Percentiles rank a stretch among this genome's conserved stretches.
These are phyloP conservation scores for Metarhizium brunneum DNA, from an alignment of 2,329 filamentous ascomycete genomes.

Conservation along the genomic window DNA sequence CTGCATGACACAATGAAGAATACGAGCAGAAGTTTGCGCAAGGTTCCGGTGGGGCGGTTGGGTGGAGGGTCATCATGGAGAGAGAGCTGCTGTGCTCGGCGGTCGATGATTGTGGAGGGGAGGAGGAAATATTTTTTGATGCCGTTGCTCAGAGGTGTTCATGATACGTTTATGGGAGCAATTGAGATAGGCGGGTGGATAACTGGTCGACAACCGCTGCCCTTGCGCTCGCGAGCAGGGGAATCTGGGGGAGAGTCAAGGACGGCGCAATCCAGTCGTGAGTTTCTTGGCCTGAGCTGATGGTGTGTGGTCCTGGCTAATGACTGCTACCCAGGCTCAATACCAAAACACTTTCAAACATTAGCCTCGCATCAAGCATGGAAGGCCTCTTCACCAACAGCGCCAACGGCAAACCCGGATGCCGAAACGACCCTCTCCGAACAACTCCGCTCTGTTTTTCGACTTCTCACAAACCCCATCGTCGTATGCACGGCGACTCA, in stretches of 20 bases:
- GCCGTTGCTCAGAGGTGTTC: conserved; percentile 7
- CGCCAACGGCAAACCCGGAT: conserved; percentile 26
- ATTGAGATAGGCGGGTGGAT: conserved; percentile 8
- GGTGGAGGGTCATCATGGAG: background rate
- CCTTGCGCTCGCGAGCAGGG: background rate
- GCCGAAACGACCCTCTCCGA: conserved; percentile 28
- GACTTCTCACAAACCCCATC: conserved; percentile 43
- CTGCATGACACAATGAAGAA: conserved; percentile 11
- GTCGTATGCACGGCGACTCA: conserved; percentile 45
- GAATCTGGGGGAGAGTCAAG: background rate
- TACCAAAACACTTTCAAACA: conserved; percentile 6
- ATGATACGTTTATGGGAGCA: conserved; percentile 9
- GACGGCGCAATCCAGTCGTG: background rate
- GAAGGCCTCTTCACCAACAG: conserved; percentile 19
- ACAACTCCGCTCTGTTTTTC: conserved; percentile 43
- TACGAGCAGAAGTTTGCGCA: conserved; percentile 11
- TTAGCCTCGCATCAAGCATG: conserved; percentile 14
- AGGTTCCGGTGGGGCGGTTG: conserved; percentile 5
- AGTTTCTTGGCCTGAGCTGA: background rate
- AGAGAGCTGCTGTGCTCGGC: background rate
- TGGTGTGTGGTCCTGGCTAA: background rate
- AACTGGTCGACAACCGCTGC: conserved; percentile 3
- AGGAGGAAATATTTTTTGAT: conserved; percentile 8
- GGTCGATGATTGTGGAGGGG: background rate
- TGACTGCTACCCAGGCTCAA: background rate